These are phyloP conservation scores for Cyberlindnera euphorbiiphila DNA, from an alignment of 805 yeast genomes.

Conservation along the genomic window DNA sequence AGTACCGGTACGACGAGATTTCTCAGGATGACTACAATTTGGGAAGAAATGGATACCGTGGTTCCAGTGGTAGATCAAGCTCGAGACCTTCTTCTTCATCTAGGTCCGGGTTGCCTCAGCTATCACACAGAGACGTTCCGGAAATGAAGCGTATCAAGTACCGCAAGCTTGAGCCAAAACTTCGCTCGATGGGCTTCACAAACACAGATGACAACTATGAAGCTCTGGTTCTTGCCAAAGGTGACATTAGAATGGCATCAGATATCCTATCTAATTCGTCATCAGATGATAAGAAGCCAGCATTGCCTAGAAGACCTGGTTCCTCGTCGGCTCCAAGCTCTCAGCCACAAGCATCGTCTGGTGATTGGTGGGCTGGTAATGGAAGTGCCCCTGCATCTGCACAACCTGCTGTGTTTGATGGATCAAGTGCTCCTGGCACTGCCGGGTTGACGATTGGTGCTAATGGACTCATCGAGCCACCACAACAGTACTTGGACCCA, in stretches of 20 bases:
- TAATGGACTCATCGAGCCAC: conserved; percentile 36
- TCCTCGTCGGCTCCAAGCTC: conserved; percentile 6
- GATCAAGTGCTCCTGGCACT: conserved; percentile 19
- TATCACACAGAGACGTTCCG: conserved; percentile 50
- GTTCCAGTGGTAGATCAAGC: conserved; percentile 12
- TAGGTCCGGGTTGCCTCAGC: conserved; percentile 38
- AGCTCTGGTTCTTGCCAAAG: conserved; percentile 55
- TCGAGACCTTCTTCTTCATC: conserved; percentile 18
- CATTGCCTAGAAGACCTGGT: conserved; percentile 37
- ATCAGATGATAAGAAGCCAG: conserved; percentile 43
- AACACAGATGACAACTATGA: conserved; percentile 59
- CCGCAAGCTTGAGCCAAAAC: conserved; percentile 42
- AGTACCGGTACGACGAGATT: conserved; percentile 36
- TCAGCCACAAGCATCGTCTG: conserved; percentile 6
- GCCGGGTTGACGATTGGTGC: conserved; percentile 28
- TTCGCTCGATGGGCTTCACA: conserved; percentile 53
- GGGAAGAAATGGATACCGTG: too few species aligned
- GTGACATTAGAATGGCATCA: conserved; percentile 56
- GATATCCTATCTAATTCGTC: conserved; percentile 44
- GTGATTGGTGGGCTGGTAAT: conserved; percentile 23
- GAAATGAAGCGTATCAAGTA: conserved; percentile 51
- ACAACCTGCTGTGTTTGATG: conserved; percentile 22
- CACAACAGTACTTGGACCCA: conserved; percentile 72
- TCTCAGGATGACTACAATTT: conserved; percentile 29
- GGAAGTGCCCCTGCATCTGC: conserved; percentile 25